Percentiles rank a stretch among this genome's conserved stretches.
These are phyloP conservation scores for Colletotrichum sp. DNA, from an alignment of 2,329 filamentous ascomycete genomes.

Conservation along the genomic window DNA sequence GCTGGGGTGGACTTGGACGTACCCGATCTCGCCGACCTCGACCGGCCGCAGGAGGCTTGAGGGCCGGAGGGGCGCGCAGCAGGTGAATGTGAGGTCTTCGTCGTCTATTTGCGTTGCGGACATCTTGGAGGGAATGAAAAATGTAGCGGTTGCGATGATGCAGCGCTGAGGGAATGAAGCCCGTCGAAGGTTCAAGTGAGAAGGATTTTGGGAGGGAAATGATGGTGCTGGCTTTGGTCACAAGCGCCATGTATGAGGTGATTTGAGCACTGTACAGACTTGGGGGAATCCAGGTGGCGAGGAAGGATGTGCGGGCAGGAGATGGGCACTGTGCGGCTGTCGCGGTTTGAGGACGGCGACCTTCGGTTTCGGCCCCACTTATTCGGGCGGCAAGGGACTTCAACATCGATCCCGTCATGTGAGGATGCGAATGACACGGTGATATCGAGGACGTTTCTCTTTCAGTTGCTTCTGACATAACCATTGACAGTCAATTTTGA, in stretches of 20 bases:
- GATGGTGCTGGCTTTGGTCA: neutral
- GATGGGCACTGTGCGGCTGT: neutral
- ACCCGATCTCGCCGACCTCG: slow-evolving; percentile 48
- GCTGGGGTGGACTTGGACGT: slow-evolving; percentile 6
- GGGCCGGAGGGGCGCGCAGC: slow-evolving; percentile 42
- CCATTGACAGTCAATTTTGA: no score
- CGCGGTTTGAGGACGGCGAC: neutral
- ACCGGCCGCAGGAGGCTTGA: slow-evolving; percentile 45
- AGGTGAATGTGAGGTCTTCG: slow-evolving; percentile 40
- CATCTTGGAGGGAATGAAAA: neutral
- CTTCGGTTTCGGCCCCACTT: neutral
- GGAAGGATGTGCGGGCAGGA: neutral
- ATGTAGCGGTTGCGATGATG: no score
- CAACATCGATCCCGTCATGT: no score
- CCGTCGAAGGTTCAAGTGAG: neutral
- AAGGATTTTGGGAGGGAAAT: neutral
- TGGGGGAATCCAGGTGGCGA: no score
- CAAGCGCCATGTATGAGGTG: neutral
- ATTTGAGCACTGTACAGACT: neutral
- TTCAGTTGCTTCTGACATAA: no score
- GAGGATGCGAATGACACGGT: no score
- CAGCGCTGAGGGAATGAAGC: neutral
- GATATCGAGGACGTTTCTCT: no score
- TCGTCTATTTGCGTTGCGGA: slow-evolving; percentile 29
- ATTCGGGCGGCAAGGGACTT: neutral